These are phyloP conservation scores for Westerdykella aurantiaca DNA, from an alignment of 2,329 filamentous ascomycete genomes.

Conservation along the genomic window DNA sequence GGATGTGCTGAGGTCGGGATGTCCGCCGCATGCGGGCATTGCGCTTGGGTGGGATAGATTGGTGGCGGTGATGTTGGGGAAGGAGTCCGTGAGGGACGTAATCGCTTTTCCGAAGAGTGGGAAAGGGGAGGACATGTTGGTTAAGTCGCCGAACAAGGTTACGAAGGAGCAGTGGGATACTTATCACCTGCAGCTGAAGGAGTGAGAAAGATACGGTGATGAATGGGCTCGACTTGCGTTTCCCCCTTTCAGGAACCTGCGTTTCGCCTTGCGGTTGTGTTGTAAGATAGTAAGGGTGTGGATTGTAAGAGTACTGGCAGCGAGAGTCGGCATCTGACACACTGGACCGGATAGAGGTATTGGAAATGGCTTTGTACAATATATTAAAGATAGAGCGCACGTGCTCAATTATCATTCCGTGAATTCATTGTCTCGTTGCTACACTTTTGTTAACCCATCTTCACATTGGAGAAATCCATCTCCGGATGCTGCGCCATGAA, in stretches of 20 bases:
- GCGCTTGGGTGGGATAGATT: constrained; percentile 88
- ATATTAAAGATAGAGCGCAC: too few relatives aligned
- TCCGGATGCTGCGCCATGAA: constrained; percentile 78
- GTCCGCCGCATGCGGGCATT: constrained; percentile 90
- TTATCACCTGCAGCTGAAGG: constrained; percentile 49
- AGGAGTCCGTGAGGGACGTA: constrained; percentile 77
- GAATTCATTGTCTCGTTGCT: too few relatives aligned
- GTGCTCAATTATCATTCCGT: too few relatives aligned
- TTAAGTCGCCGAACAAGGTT: constrained; percentile 67
- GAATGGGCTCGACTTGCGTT: too few relatives aligned
- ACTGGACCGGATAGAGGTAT: too few relatives aligned
- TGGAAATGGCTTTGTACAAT: too few relatives aligned
- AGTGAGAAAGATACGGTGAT: constrained; percentile 1
- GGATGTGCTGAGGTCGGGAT: constrained; percentile 74
- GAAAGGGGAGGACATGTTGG: constrained; percentile 78
- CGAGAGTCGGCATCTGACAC: too few relatives aligned
- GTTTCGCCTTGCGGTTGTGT: too few relatives aligned
- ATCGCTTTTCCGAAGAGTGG: constrained; percentile 96
- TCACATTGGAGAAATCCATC: constrained; percentile 63
- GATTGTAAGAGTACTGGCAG: neutral
- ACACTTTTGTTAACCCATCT: constrained; percentile 44
- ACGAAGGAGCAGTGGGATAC: constrained; percentile 54
- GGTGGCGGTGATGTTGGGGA: constrained; percentile 70
- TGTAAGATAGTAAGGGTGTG: neutral
- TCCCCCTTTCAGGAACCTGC: too few relatives aligned